A percentile compares a stretch with the other conserved stretches of the same genome.
phyloP scores from a whole-genome alignment of 1,139 yeast genomes.

The Tardiomyces depauwii region DNA sequence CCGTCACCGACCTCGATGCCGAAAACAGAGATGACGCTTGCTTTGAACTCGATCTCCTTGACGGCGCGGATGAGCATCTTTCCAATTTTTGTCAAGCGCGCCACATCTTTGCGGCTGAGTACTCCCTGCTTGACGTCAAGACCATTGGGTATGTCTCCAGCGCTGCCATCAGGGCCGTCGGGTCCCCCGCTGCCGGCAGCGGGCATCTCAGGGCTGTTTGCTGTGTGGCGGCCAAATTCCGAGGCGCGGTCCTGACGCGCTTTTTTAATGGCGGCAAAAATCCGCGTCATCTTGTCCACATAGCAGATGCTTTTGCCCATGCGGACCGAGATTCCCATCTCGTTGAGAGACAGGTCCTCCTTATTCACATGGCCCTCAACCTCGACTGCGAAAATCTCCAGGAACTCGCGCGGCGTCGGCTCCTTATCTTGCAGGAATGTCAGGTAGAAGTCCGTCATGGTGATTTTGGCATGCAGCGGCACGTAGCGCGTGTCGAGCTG shows the following conservation, averaged over 20 bases:
- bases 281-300: constrained; percentile 3
- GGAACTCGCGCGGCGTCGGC: constrained; percentile 21
- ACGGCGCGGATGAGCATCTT: constrained; percentile 23
- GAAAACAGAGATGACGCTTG: constrained; percentile 19
- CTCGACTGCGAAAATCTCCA: constrained; percentile 22
- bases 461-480: constrained; percentile 18
- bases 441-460: constrained; percentile 19
- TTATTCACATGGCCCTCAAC: constrained; percentile 24
- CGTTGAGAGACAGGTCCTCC: constrained; percentile 22
- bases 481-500: constrained; percentile 19
- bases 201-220: neutral
- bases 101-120: constrained; percentile 9
- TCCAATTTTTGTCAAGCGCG: constrained; percentile 18
- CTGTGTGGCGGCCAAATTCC: too few species aligned
- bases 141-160: neutral
- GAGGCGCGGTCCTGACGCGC: neutral
- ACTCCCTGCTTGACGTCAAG: constrained; percentile 3
- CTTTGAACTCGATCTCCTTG: constrained; percentile 25
- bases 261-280: constrained; percentile 4
- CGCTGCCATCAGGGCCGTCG: neutral
- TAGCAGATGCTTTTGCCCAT: constrained; percentile 12
- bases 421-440: constrained; percentile 15
- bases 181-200: neutral
- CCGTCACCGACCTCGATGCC: constrained; percentile 11
- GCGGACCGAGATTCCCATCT: constrained; percentile 22